Percentiles rank a stretch among this genome's conserved stretches.
Conservation (phyloP, 257 asterid genomes). For the Forsythia viridissima region DNA sequence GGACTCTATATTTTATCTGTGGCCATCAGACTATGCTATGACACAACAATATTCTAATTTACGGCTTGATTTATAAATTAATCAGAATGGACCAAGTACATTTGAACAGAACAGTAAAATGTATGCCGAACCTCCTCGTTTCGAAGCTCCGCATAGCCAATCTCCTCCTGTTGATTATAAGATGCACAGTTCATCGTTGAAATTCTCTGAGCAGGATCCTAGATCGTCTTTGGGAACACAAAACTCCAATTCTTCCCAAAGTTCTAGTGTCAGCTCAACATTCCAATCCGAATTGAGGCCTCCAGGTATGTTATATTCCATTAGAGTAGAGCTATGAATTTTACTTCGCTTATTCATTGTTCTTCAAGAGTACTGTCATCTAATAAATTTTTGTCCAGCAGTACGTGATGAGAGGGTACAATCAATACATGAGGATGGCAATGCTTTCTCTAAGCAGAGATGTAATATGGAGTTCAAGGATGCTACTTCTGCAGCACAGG, state of each 20-base stretch:
- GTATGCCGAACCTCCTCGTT: conserved; percentile 42
- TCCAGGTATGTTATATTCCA: conserved; percentile 47
- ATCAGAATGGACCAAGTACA: conserved; percentile 67
- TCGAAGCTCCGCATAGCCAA: conserved; percentile 35
- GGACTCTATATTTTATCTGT: conserved; percentile 3
- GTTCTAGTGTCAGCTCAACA: conserved; percentile 35
- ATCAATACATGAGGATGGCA: conserved; percentile 38
- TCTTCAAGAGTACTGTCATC: background rate
- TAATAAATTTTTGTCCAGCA: conserved; percentile 24
- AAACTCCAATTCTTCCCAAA: conserved; percentile 30
- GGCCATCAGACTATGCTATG: background rate
- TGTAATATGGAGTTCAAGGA: conserved; percentile 88
- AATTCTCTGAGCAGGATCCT: conserved; percentile 37
- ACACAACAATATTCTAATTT: background rate
- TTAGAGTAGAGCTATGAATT: background rate
- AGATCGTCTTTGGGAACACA: conserved; percentile 41
- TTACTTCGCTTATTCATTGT: background rate
- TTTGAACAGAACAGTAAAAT: conserved; percentile 38
- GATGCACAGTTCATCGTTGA: conserved; percentile 32
- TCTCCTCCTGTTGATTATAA: conserved; percentile 37
- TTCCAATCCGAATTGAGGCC: conserved; percentile 42
- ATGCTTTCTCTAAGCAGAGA: conserved; percentile 38
- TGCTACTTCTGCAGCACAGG: conserved; percentile 88
- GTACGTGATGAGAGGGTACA: conserved; percentile 31
- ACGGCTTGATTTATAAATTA: conserved; percentile 20